These are phyloP conservation scores for Globisporangium takayamanum DNA, from an alignment of 352 stramenopile species.

Conservation along the genomic window DNA sequence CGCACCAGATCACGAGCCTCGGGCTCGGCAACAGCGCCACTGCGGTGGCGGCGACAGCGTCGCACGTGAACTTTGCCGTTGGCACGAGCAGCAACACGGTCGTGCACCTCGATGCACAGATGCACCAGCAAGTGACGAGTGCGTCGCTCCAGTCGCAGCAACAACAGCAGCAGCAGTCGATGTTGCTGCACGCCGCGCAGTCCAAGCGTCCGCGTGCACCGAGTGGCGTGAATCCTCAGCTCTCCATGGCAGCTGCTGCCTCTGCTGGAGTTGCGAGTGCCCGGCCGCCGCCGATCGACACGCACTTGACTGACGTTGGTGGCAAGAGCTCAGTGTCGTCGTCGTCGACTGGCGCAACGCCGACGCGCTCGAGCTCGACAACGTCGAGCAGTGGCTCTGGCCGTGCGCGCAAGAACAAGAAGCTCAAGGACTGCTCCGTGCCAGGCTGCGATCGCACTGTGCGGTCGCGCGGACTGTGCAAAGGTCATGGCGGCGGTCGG, in stretches of 20 bases:
- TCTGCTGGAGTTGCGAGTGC: neutral
- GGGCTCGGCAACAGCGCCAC: neutral
- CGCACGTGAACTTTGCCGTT: slow-evolving; percentile 3
- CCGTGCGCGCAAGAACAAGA: slow-evolving; percentile 66
- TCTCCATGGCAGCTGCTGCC: neutral
- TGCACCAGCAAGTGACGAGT: slow-evolving; percentile 8
- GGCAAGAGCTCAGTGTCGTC: slow-evolving; percentile 4
- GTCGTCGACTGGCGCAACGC: slow-evolving; percentile 20
- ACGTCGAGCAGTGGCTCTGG: slow-evolving; percentile 22
- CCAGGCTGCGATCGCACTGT: slow-evolving; percentile 67
- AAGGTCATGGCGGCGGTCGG: slow-evolving; percentile 66
- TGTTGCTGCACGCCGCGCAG: slow-evolving; percentile 3
- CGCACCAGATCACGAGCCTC: slow-evolving; percentile 14
- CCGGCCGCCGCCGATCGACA: slow-evolving; percentile 51
- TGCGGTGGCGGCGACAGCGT: neutral
- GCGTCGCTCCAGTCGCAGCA: slow-evolving; percentile 12
- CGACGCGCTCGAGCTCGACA: slow-evolving; percentile 31
- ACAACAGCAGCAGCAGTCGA: slow-evolving; percentile 15
- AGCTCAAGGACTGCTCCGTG: slow-evolving; percentile 80
- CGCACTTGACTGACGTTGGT: slow-evolving; percentile 15
- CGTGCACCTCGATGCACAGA: slow-evolving; percentile 8
- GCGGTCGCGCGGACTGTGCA: slow-evolving; percentile 74
- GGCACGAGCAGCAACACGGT: slow-evolving; percentile 2
- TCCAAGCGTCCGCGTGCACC: slow-evolving; percentile 1
- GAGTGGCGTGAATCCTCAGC: neutral